A percentile compares a stretch with the other conserved stretches of the same genome.
These are phyloP conservation scores for Candida smagusa DNA, from an alignment of 1,139 yeast genomes.

Conservation along the genomic window DNA sequence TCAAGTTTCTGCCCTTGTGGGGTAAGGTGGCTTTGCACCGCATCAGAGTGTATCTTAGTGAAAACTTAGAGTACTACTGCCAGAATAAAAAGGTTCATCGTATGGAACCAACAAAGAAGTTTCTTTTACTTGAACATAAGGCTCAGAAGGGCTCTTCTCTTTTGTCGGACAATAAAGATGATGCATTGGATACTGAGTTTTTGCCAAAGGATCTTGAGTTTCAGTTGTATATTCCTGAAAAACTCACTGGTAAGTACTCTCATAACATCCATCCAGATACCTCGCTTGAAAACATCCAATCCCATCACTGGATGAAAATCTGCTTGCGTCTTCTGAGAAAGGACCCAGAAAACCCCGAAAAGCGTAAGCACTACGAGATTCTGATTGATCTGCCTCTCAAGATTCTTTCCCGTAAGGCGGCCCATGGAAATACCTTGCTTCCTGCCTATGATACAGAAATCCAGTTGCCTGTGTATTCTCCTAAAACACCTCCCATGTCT, in stretches of 20 bases:
- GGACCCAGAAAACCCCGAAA: slow-evolving; percentile 53
- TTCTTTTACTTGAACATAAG: slow-evolving; percentile 72
- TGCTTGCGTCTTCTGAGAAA: slow-evolving; percentile 71
- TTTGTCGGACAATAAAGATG: slow-evolving; percentile 23
- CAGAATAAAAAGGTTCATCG: slow-evolving; percentile 83
- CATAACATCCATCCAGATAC: slow-evolving; percentile 75
- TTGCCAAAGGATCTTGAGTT: slow-evolving; percentile 71
- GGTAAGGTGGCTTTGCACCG: slow-evolving; percentile 88
- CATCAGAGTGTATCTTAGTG: slow-evolving; percentile 79
- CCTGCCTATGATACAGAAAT: slow-evolving; percentile 47
- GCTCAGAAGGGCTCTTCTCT: slow-evolving; percentile 53
- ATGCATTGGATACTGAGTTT: slow-evolving; percentile 38
- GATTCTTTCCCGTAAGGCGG: slow-evolving; percentile 60
- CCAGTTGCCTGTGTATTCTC: slow-evolving; percentile 21
- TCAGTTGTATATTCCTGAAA: slow-evolving; percentile 74
- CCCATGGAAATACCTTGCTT: slow-evolving; percentile 69
- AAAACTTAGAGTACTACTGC: slow-evolving; percentile 86
- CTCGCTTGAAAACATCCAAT: slow-evolving; percentile 68
- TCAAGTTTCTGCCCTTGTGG: slow-evolving; percentile 72
- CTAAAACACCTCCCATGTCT: slow-evolving; percentile 39
- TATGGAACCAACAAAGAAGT: slow-evolving; percentile 84
- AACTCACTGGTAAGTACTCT: slow-evolving; percentile 44
- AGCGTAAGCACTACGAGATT: slow-evolving; percentile 85
- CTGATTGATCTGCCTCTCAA: slow-evolving; percentile 91
- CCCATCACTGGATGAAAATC: slow-evolving; percentile 92